Evolutionary conservation across 2,329 filamentous ascomycete genomes (phyloP).

Genomic region (Cyphellophora attinorum): DNA sequence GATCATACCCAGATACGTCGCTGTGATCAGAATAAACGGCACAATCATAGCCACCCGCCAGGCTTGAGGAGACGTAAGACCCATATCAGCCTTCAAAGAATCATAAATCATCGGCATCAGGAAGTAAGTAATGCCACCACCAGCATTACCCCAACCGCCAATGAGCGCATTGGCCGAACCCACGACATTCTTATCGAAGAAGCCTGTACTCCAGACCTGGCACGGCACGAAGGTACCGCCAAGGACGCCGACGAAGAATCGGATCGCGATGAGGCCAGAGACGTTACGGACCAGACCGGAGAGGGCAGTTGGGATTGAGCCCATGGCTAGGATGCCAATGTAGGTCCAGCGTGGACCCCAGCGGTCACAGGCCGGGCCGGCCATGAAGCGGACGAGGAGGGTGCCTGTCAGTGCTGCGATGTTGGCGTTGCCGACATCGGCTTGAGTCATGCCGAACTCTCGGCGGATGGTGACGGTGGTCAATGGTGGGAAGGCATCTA

Average conservation of each 20-base stretch:
- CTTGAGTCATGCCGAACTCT: conserved; percentile 61
- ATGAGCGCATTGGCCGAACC: conserved; percentile 80
- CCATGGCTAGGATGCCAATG: conserved; percentile 62
- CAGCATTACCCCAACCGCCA: conserved; percentile 76
- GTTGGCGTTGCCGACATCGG: conserved; percentile 78
- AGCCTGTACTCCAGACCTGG: conserved; percentile 86
- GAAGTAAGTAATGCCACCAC: conserved; percentile 87
- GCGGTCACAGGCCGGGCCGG: conserved; percentile 75
- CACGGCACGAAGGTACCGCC: conserved; percentile 45
- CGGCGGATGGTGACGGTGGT: conserved; percentile 61
- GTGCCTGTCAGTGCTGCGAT: conserved; percentile 70
- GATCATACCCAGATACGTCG: conserved; percentile 58
- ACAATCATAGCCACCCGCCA: conserved; percentile 82
- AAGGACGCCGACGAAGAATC: conserved; percentile 35
- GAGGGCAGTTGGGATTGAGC: conserved; percentile 71
- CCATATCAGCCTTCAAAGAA: conserved; percentile 51
- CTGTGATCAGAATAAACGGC: conserved; percentile 65
- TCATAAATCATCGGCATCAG: conserved; percentile 87
- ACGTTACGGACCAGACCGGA: conserved; percentile 65
- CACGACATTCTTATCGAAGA: conserved; percentile 87
- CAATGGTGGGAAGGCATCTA: not conserved
- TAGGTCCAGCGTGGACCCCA: conserved; percentile 76
- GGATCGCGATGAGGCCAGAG: conserved; percentile 36
- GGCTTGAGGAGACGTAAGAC: conserved; percentile 56
- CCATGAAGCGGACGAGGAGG: conserved; percentile 66